Percentiles rank a stretch among this genome's conserved stretches.
Evolutionary conservation across 2,329 filamentous ascomycete genomes (phyloP).

Genomic region (Fusarium sp.): DNA sequence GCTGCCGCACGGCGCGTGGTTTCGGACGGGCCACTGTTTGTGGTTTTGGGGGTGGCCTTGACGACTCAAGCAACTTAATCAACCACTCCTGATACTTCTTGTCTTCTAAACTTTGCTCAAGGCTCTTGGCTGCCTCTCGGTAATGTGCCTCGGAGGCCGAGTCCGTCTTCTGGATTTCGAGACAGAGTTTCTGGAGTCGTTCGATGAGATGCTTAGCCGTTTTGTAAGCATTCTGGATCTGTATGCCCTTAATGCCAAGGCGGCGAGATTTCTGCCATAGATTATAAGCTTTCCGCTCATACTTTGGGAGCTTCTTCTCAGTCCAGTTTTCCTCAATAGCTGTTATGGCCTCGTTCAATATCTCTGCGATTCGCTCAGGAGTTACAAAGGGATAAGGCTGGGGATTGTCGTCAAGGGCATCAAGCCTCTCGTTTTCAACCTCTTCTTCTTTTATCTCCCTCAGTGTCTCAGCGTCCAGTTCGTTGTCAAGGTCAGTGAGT

Average conservation of each 20-base stretch:
- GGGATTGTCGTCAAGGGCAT: not conserved
- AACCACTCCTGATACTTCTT: constrained; percentile 64
- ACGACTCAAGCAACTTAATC: constrained; percentile 56
- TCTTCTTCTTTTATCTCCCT: constrained; percentile 65
- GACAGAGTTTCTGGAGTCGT: constrained; percentile 65
- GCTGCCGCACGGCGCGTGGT: not conserved
- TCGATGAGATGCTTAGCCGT: constrained; percentile 54
- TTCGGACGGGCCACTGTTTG: constrained; percentile 34
- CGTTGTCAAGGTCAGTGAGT: constrained; percentile 39
- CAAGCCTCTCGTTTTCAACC: constrained; percentile 16
- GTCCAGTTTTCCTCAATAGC: constrained; percentile 65
- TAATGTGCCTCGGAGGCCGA: constrained; percentile 66
- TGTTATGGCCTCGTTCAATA: constrained; percentile 53
- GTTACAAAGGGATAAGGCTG: constrained; percentile 46
- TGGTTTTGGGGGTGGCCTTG: constrained; percentile 51
- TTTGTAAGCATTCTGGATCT: constrained; percentile 56
- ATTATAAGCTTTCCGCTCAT: constrained; percentile 64
- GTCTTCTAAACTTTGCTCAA: constrained; percentile 74
- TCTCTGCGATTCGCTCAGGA: constrained; percentile 42
- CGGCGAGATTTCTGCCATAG: constrained; percentile 69
- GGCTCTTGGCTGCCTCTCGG: constrained; percentile 61
- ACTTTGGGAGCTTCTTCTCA: constrained; percentile 64
- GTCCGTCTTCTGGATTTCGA: constrained; percentile 60
- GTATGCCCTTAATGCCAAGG: constrained; percentile 45
- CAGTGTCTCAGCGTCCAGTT: constrained; percentile 65